Base-by-base conservation (phyloP, 495 filamentous ascomycete species). In the Bacidia gigantensis region DNA sequence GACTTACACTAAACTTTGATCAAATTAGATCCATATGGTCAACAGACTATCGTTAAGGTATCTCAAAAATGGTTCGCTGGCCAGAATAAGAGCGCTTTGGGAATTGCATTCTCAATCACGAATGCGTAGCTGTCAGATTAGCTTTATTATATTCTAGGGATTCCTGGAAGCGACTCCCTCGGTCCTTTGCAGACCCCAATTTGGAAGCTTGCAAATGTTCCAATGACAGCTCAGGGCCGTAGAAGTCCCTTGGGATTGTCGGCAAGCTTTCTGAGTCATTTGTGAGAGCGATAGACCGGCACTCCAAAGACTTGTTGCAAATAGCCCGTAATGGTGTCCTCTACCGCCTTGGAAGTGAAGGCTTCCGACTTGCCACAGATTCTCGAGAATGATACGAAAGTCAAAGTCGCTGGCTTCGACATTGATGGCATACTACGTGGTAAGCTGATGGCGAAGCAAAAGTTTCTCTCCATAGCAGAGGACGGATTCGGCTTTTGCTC, bases 401-500 rank as follows among this genome's bases (percentile, higher is more conserved):
- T 98, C 64, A 98, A 97, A 65, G 75, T 98, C 29, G 89, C 86
- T 17, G 92, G 92, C 14, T 64, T 93, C 52, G 92, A 98, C 64
- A 86, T 90, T 50, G 92, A 98, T 64, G 92, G 92, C 55, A 73
- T 83, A 25, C 76, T 95, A 23, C 86, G 92, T 17, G 92, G 92
- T 51, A 98, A 98, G 69, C 76, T 98, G 39, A 82, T 98, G 63
- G 86, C 89, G 58, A 96, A 95, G 72, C 86, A 84, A 64, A 98
- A 98, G 69, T 98, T 98, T 68, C 68, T 96, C 3, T 88, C 84
- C 7, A 77, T 98, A 47, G 83, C 81, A 21, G 65, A 79, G 44
- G 76, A 81, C 40, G 92, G 92, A 44, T 98, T 98, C 59, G 92
- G 92, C 18, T 98, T 96, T 73, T 98, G 92, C 72, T 90, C 85